Percentiles rank a stretch among this genome's conserved stretches.
These are phyloP conservation scores for Plantago lanceolata DNA, from an alignment of 305 asterid genomes.

Conservation along the genomic window DNA sequence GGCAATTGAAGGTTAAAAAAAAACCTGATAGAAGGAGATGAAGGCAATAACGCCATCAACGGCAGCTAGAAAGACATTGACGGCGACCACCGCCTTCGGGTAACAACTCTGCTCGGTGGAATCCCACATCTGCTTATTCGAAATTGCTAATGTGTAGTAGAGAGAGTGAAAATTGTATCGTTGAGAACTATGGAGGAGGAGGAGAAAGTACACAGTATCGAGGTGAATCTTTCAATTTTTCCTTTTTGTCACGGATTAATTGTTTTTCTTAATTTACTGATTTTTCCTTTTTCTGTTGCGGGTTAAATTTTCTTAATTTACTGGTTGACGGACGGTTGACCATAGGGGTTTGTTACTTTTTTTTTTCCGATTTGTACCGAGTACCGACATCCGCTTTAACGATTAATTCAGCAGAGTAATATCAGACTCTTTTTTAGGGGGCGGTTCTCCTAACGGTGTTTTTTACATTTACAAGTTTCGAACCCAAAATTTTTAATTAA, in stretches of 20 bases:
- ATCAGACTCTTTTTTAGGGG: too few relatives aligned
- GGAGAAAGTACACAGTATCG: neutral
- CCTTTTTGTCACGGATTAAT: neutral
- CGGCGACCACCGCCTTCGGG: constrained; percentile 60
- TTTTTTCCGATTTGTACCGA: too few relatives aligned
- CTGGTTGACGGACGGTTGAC: too few relatives aligned
- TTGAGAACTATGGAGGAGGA: neutral
- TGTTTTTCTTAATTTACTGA: neutral
- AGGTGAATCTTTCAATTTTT: neutral
- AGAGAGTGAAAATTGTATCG: neutral
- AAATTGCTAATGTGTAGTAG: neutral
- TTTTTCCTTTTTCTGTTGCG: neutral
- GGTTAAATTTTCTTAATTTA: too few relatives aligned
- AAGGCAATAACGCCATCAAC: constrained; percentile 66
- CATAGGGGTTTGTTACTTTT: too few relatives aligned
- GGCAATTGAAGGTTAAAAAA: neutral
- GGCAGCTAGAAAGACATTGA: constrained; percentile 56
- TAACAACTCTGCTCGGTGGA: constrained; percentile 60
- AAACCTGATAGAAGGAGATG: constrained; percentile 68
- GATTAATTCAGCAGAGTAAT: too few relatives aligned
- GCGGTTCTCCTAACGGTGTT: too few relatives aligned
- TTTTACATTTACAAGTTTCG: too few relatives aligned
- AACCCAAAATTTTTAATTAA: too few relatives aligned
- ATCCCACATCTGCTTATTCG: constrained; percentile 47
- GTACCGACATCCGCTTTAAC: too few relatives aligned